Conservation (phyloP, 768 basidiomycete species). For the Russula griseocarnosa region DNA sequence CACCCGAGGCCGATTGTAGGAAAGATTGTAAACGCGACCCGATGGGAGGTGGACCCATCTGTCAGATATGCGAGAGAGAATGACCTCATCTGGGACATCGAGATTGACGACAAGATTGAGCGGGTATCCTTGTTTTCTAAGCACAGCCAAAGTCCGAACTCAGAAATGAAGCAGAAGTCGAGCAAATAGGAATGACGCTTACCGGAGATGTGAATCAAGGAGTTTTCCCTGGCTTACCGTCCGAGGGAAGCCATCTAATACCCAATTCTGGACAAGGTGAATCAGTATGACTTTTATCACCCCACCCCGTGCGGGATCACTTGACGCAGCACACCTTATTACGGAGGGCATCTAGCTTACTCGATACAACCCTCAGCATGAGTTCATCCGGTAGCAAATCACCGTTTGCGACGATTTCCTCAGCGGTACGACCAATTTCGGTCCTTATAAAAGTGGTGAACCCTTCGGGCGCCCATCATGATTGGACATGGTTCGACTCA, state of each 20-base stretch:
- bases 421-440: conserved; percentile 66
- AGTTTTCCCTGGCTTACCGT: conserved; percentile 80
- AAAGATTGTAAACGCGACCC: conserved; percentile 85
- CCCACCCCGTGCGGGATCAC: not conserved
- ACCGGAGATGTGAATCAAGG: conserved; percentile 73
- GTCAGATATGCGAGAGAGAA: conserved; percentile 81
- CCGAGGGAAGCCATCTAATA: conserved; percentile 89
- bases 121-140: conserved; percentile 57
- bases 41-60: conserved; percentile 87
- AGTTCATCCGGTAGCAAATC: conserved; percentile 74
- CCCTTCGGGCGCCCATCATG: not conserved
- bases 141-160: conserved; percentile 32
- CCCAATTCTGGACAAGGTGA: conserved; percentile 63
- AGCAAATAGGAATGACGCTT: conserved; percentile 28
- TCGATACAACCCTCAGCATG: conserved; percentile 72
- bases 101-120: conserved; percentile 81
- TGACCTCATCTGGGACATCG: conserved; percentile 83
- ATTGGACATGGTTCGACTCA: conserved; percentile 31
- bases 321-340: conserved; percentile 52
- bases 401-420: conserved; percentile 74
- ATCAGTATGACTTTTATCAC: not conserved
- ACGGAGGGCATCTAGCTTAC: conserved; percentile 60
- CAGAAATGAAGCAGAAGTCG: not conserved
- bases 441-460: conserved; percentile 42
- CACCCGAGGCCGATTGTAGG: conserved; percentile 79